These are phyloP conservation scores for Bothriochloa decipiens DNA, from an alignment of 176 grass and related monocot genomes.

Conservation along the genomic window DNA sequence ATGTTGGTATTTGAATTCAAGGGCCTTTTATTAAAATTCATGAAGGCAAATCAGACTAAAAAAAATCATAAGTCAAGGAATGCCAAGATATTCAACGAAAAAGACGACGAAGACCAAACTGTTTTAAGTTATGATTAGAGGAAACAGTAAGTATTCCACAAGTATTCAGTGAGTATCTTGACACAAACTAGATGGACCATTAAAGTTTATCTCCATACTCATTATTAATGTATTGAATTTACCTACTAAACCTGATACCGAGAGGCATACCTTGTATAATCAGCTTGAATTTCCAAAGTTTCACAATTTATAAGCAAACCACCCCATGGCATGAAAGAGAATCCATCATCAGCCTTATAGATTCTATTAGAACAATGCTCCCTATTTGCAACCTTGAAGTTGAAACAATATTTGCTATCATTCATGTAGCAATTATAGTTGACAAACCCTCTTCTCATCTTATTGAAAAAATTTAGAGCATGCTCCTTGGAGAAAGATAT, in stretches of 20 bases:
- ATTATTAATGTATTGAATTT: conserved; percentile 34
- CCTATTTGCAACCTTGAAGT: conserved; percentile 63
- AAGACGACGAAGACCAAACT: not conserved
- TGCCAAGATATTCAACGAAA: conserved; percentile 5
- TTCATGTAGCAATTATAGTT: conserved; percentile 92
- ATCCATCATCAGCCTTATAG: conserved; percentile 71
- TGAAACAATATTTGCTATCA: conserved; percentile 70
- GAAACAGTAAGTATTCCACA: not conserved
- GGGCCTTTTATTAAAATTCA: too few relatives aligned
- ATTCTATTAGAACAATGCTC: too few relatives aligned
- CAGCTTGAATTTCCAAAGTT: conserved; percentile 94
- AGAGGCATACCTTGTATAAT: conserved; percentile 82
- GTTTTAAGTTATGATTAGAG: conserved; percentile 27
- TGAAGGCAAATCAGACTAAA: not conserved
- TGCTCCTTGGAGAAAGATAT: conserved; percentile 76
- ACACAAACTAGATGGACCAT: not conserved
- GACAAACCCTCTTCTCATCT: conserved; percentile 69
- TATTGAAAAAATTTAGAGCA: conserved; percentile 67
- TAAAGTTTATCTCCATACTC: not conserved
- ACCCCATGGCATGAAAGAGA: conserved; percentile 90
- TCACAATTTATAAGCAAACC: conserved; percentile 92
- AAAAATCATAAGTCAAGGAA: not conserved
- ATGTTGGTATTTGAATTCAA: too few relatives aligned
- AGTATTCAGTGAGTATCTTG: not conserved
- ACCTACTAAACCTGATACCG: conserved; percentile 26